Evolutionary conservation across 176 grass and related monocot species (phyloP), one percentile per base, ranked within the genome.

Genomic region (Eleusine indica): DNA sequence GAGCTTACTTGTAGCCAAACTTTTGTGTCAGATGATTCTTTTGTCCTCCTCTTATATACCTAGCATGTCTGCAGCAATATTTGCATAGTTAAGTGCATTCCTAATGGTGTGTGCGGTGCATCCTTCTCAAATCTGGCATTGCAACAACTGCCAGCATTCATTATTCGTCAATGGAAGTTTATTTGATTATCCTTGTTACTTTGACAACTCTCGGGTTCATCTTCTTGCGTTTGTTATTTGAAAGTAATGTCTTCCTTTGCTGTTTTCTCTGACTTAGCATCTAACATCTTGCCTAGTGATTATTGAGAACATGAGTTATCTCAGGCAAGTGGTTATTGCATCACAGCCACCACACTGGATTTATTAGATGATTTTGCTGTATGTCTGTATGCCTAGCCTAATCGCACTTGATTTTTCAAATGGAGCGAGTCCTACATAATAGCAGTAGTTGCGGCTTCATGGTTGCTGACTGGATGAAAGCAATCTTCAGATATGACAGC

Each of bases 321-420:
- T 32, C 58, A 52, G 70, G 85, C 35, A 37, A 85, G 87, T 85
- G 71, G 66, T 75, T 80, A 68, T 30, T 87, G 69, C 73, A 52
- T 86, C 80, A 79, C 62, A 63, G 41, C 49, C 19, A 52, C 52
- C 52, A 37, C 58, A 19, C 68, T 79, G 46, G 64, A 63, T 87
- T 86, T 64, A 70, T 70, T 83, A 44, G 70, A 70, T 87, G 52
- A 64, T 46, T 72, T 46, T 37, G 22, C 39, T 74, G 32, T 62
- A 52, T 62, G 25, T 67, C 13, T 29, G 32, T 35, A 48, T 74
- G 68, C 16, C 14, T 37, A 49, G 29, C 60, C 3, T 80, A 53
- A 21, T 82, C 58, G 66, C 14, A 68, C 57, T 82, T 52, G 21
- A 1, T 2, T 80, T 56, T 73, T 47, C 67, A 68, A 51, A 25